These are phyloP conservation scores for Rhododendron henanense DNA, from an alignment of 148 eudicot species.

Conservation along the genomic window DNA sequence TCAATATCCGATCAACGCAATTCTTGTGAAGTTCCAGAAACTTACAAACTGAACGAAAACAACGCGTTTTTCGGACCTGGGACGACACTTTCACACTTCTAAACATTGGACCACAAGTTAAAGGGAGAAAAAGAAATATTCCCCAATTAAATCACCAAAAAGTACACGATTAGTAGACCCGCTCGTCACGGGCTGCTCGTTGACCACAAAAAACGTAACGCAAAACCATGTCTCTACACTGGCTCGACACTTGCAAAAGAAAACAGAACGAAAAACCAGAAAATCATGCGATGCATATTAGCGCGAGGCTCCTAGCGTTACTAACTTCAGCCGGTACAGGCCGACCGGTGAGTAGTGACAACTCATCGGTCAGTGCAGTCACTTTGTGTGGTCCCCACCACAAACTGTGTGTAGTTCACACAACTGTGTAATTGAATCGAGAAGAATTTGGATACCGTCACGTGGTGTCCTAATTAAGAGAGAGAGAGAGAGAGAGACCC, in stretches of 20 bases:
- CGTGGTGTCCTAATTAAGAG: too few relatives aligned
- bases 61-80: too few relatives aligned
- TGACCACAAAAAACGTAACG: neutral
- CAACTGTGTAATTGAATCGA: too few relatives aligned
- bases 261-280: neutral
- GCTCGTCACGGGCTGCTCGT: neutral
- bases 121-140: neutral
- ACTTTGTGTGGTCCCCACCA: too few relatives aligned
- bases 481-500: neutral
- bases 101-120: neutral
- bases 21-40: neutral
- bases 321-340: neutral
- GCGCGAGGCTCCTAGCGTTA: neutral
- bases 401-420: too few relatives aligned
- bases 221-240: neutral
- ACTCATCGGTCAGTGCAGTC: too few relatives aligned
- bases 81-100: neutral
- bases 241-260: neutral
- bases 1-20: neutral
- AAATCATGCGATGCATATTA: neutral
- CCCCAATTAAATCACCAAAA: neutral
- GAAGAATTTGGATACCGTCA: too few relatives aligned
- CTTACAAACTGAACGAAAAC: neutral
- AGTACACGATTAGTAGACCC: neutral
- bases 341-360: neutral